These are phyloP conservation scores for Hyaloscypha variabilis DNA, from an alignment of 495 filamentous ascomycete genomes.

Conservation along the genomic window DNA sequence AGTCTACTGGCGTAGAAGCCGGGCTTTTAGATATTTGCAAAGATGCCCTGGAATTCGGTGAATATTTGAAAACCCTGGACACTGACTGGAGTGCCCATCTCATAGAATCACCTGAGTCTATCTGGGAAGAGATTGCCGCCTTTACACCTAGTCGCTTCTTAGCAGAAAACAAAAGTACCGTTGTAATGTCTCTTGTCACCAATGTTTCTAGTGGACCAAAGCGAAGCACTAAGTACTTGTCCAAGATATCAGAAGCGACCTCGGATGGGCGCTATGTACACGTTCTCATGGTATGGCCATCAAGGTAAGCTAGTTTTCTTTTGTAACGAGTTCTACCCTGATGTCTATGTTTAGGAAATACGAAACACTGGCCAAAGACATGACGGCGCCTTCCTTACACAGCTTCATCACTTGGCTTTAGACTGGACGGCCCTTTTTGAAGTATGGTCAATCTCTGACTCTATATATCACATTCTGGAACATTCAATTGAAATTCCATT, in stretches of 20 bases:
- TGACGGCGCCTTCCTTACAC: background rate
- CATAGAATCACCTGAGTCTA: background rate
- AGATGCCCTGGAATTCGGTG: background rate
- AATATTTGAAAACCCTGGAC: background rate
- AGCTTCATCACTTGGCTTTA: background rate
- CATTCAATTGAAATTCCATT: background rate
- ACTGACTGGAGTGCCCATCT: background rate
- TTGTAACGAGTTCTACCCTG: background rate
- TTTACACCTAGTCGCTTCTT: background rate
- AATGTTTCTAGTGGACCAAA: background rate
- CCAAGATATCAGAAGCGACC: background rate
- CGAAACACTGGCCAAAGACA: background rate
- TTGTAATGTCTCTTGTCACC: background rate
- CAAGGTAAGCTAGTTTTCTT: background rate
- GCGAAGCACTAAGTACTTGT: background rate
- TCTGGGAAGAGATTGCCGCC: background rate
- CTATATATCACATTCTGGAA: background rate
- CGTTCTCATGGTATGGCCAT: background rate
- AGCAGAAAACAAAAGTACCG: background rate
- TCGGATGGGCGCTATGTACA: background rate
- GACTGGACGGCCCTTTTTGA: background rate
- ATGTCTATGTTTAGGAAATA: background rate
- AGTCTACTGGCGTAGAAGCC: background rate
- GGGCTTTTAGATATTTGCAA: background rate
- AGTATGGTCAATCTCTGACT: background rate